Percentiles rank a stretch among this genome's conserved stretches.
phyloP scores from a whole-genome alignment of 169 alveolate genomes.

The Cyclospora cayetanensis region DNA sequence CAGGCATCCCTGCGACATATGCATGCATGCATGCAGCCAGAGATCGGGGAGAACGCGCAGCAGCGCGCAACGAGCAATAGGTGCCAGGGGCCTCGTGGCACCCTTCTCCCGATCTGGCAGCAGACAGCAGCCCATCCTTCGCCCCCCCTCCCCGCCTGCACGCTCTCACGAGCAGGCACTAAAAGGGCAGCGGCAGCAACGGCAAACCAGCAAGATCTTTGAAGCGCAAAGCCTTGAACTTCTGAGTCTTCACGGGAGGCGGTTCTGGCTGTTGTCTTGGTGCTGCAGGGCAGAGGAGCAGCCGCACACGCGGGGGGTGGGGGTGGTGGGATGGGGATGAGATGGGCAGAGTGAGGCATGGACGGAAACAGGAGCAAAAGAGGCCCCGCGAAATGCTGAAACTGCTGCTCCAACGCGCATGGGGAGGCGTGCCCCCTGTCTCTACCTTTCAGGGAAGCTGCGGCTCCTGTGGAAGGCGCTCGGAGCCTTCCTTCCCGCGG shows the following conservation, averaged over 20 bases:
- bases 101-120: not conserved
- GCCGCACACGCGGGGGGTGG: not conserved
- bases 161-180: no score
- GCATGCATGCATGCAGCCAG: not conserved
- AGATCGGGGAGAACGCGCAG: not conserved
- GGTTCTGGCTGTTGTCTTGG: not conserved
- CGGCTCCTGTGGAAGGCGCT: no score
- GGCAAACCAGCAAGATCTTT: not conserved
- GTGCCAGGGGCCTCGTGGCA: not conserved
- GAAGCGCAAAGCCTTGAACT: not conserved
- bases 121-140: conserved; percentile 48
- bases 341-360: no score
- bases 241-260: not conserved
- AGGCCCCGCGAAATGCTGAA: no score
- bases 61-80: not conserved
- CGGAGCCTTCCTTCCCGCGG: no score
- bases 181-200: conserved; percentile 41
- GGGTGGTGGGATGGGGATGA: no score
- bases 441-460: no score
- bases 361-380: no score
- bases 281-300: no score
- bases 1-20: conserved; percentile 58
- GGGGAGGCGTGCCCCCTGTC: not conserved
- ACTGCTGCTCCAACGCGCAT: no score
- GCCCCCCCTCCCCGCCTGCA: no score